These are phyloP conservation scores for Neurospora terricola DNA, from an alignment of 495 filamentous ascomycete species.

Conservation along the genomic window DNA sequence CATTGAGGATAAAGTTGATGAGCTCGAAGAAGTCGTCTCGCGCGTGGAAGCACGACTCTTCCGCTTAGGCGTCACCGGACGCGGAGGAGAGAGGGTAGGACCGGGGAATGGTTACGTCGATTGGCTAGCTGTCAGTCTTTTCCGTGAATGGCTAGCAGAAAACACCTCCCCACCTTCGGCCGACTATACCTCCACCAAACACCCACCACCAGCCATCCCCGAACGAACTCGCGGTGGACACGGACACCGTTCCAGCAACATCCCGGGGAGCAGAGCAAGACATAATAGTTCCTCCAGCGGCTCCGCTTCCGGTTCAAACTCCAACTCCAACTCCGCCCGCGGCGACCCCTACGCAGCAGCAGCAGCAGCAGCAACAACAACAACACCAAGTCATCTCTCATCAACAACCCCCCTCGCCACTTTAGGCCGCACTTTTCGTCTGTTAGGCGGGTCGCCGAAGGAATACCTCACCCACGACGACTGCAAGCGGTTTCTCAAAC, in stretches of 20 bases:
- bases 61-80: slow-evolving; percentile 68
- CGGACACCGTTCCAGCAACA: slow-evolving; percentile 14
- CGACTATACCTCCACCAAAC: neutral
- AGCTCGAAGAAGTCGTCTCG: slow-evolving; percentile 61
- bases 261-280: neutral
- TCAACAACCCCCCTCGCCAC: slow-evolving; percentile 33
- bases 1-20: slow-evolving; percentile 84
- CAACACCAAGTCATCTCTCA: neutral
- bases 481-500: slow-evolving; percentile 76
- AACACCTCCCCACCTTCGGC: slow-evolving; percentile 57
- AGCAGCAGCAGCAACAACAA: neutral
- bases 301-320: neutral
- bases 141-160: slow-evolving; percentile 84
- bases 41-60: slow-evolving; percentile 68
- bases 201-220: slow-evolving; percentile 23
- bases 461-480: slow-evolving; percentile 76
- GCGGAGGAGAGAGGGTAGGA: slow-evolving; percentile 66
- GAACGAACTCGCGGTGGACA: neutral
- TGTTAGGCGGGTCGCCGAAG: slow-evolving; percentile 44
- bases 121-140: slow-evolving; percentile 76
- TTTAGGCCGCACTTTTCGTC: slow-evolving; percentile 59
- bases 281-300: neutral
- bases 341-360: slow-evolving; percentile 10
- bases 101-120: slow-evolving; percentile 71
- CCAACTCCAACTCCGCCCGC: slow-evolving; percentile 20